Evolutionary conservation across 257 asterid species (phyloP), one percentile per base, ranked within the genome.

Genomic region (Linderniella brevidens): DNA sequence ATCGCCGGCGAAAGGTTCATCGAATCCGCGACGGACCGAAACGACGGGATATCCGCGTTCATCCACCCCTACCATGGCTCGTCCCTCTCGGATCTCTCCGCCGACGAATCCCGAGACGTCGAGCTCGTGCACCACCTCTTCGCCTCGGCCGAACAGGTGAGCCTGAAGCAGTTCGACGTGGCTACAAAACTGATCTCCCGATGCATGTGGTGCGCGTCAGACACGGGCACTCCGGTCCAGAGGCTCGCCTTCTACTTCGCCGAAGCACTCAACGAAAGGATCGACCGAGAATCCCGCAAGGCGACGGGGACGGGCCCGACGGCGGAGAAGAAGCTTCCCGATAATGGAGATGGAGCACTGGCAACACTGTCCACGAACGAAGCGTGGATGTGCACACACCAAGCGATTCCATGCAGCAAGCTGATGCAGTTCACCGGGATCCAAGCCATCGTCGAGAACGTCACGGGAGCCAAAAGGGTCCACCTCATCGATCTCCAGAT

Each of bases 101-200:
- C 49, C 6, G 61, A 69, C 48, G 79, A 68, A 8, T 52, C 65
- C 15, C 52, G 58, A 32, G 76, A 71, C 13, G 69, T 71, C 47
- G 76, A 65, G n/a, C 76, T 75, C 6, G 60, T 58, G 10, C 67
- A 62, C 40, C 63, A 55, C 19, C 83, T 75, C 38, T 69, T 75
- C 3, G 49, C 60, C 5, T 73, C 79, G 45, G 76, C 74, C 14
- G 79, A 75, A 52, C 49, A 55, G 46, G 69, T 75, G 11, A 48
- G 55, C n/a, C 48, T 19, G 42, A 55, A 50, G 56, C 66, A 71
- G 19, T 59, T 53, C 9, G 68, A 71, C 39, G 13, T 54, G 9
- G 83, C 77, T n/a, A 49, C 40, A 4, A 13, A 17, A 59, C 48
- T 68, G 49, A 52, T 72, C 14, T 37, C 20, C 2, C 50, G 41